Evolutionary conservation across 2,329 filamentous ascomycete genomes (phyloP).

Genomic region (Anthostomella pinea): DNA sequence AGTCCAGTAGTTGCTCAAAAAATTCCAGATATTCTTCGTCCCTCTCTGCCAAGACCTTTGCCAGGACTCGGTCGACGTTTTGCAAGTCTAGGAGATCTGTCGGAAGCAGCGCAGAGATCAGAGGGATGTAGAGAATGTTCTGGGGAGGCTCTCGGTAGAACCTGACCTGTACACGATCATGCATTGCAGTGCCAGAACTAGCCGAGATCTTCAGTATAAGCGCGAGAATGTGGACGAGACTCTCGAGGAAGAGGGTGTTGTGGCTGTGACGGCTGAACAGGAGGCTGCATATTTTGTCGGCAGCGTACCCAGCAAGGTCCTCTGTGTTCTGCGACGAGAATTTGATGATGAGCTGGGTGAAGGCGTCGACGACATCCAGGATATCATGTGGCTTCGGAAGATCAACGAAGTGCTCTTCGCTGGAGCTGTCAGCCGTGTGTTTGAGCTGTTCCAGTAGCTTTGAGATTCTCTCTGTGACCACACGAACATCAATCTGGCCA

Average conservation of each 20-base stretch:
- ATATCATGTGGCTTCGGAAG: constrained; percentile 58
- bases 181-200: constrained; percentile 45
- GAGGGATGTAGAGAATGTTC: constrained; percentile 54
- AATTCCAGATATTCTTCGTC: constrained; percentile 74
- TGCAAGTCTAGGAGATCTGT: constrained; percentile 62
- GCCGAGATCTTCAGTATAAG: constrained; percentile 56
- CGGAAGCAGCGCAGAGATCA: constrained; percentile 55
- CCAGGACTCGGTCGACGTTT: constrained; percentile 67
- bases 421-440: constrained; percentile 48
- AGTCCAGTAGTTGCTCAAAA: constrained; percentile 74
- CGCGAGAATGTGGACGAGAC: constrained; percentile 60
- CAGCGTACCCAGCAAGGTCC: constrained; percentile 56
- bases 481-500: constrained; percentile 50
- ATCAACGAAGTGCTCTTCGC: constrained; percentile 58
- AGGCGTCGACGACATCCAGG: constrained; percentile 60
- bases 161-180: constrained; percentile 52
- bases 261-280: constrained; percentile 53
- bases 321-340: constrained; percentile 60
- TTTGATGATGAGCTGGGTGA: constrained; percentile 62
- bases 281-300: constrained; percentile 56
- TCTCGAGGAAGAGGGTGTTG: constrained; percentile 58
- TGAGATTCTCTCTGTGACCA: constrained; percentile 52
- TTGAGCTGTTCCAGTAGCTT: constrained; percentile 59
- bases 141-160: constrained; percentile 57
- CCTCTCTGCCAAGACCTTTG: constrained; percentile 68